Base-by-base conservation (phyloP, 2,329 filamentous ascomycete species). In the Monosporascus sp. region DNA sequence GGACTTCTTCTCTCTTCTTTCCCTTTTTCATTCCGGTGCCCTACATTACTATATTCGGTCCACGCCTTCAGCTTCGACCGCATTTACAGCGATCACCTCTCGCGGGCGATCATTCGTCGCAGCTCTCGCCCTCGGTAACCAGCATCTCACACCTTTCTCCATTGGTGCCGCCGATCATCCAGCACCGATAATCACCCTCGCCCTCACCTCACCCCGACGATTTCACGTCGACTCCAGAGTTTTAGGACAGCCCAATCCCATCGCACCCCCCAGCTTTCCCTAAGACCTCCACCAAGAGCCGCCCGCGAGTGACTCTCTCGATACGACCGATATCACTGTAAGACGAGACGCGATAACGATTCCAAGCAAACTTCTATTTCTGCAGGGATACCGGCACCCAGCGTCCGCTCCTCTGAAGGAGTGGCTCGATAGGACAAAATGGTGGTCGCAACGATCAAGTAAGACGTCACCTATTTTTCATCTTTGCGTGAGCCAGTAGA, bases 361-460 rank as follows among this genome's bases (percentile, higher is more conserved):
- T 14, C 24, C 24, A 45, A 27, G 43, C 43, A n/a, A n/a, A 25
- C 43, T 11, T 31, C 27, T 9, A 54, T 51, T 27, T 48, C 47
- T 49, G 27, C 47, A 49, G 47, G 47, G 47, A 49, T 38, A 36
- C 36, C 56, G 52, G 54, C 54, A 41, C 58, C 49, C 50, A 48
- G 56, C 54, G 52, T 61, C 59, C 64, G 66, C 70, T 72, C 72
- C 70, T 66, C 53, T 60, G 56, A 59, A 69, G 70, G 68, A 72
- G 72, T 68, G 60, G 60, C 63, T 63, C 61, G 65, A 64, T 68
- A 64, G 63, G 66, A 72, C 66, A 71, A 80, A 70, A 80, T 82
- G 76, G 80, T 82, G 66, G 80, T 83, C 72, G 80, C 80, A 76
- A 84, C 81, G 65, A 84, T 84, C 73, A 84, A 84, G 81, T 84